Conservation (phyloP, 331 rosid genomes). For the Quercus tomentella region DNA sequence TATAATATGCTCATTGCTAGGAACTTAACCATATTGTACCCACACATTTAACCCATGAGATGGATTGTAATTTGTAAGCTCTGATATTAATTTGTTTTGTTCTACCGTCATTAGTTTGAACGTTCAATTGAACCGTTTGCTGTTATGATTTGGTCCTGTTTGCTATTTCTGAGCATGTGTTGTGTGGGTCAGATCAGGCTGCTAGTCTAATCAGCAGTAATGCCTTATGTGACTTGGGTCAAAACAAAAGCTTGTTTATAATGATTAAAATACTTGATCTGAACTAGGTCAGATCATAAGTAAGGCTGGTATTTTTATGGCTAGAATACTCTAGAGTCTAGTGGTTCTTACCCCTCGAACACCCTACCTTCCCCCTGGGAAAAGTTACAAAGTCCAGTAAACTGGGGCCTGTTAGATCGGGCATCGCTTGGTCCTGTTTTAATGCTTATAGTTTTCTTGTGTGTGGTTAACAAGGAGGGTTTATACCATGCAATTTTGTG, state of each 20-base stretch:
- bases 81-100: not conserved
- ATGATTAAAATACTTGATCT: not conserved
- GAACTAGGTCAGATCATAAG: not conserved
- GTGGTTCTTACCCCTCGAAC: not conserved
- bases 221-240: too few species aligned
- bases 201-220: too few species aligned
- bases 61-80: not conserved
- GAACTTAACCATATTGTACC: not conserved
- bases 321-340: not conserved
- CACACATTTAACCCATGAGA: not conserved
- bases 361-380: not conserved
- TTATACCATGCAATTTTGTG: not conserved
- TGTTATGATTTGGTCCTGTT: slow-evolving; percentile 7
- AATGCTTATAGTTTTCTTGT: not conserved
- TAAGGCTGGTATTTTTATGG: not conserved
- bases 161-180: not conserved
- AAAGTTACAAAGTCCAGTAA: not conserved
- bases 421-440: not conserved
- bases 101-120: not conserved
- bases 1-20: not conserved
- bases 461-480: not conserved
- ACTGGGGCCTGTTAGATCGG: slow-evolving; percentile 2
- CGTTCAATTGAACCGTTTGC: not conserved
- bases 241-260: not conserved
- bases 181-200: not conserved